Evolutionary conservation across 106 monocot genomes (phyloP).

Genomic region (Dioscorea dumetorum): DNA sequence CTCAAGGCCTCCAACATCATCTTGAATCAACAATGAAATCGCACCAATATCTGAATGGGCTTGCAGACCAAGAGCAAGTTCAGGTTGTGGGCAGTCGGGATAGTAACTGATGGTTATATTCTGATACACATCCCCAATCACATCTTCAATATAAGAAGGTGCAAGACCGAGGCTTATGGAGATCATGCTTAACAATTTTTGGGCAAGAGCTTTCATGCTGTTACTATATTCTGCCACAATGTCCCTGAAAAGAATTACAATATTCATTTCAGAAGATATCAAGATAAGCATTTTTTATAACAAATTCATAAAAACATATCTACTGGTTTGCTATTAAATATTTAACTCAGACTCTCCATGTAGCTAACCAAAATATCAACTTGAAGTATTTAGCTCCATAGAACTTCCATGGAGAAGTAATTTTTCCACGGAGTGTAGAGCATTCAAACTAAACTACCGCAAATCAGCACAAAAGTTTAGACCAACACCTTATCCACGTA

Average conservation of each 20-base stretch:
- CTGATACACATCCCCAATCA: constrained; percentile 80
- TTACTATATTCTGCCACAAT: constrained; percentile 65
- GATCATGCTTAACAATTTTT: constrained; percentile 51
- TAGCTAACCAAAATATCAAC: too few species aligned
- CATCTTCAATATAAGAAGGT: constrained; percentile 57
- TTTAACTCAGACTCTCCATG: too few species aligned
- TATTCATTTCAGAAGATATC: not conserved
- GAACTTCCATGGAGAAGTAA: too few species aligned
- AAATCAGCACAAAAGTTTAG: too few species aligned
- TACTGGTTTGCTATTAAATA: too few species aligned
- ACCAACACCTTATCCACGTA: too few species aligned
- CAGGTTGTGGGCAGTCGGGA: constrained; percentile 87
- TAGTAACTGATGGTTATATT: constrained; percentile 94
- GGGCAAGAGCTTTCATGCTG: constrained; percentile 69
- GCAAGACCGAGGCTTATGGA: constrained; percentile 57
- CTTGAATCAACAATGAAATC: constrained; percentile 88
- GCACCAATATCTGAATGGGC: constrained; percentile 96
- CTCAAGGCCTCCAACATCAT: constrained; percentile 94
- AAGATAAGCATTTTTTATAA: too few species aligned
- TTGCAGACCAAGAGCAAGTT: constrained; percentile 93
- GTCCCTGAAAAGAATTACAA: constrained; percentile 32
- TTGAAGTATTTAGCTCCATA: too few species aligned
- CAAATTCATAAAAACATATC: too few species aligned
- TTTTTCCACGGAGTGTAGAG: too few species aligned
- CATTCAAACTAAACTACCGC: too few species aligned